Percentiles rank a stretch among this genome's conserved stretches.
Conservation (phyloP, 1,139 yeast species). For the Chernovozyma sophiae-reginae region DNA sequence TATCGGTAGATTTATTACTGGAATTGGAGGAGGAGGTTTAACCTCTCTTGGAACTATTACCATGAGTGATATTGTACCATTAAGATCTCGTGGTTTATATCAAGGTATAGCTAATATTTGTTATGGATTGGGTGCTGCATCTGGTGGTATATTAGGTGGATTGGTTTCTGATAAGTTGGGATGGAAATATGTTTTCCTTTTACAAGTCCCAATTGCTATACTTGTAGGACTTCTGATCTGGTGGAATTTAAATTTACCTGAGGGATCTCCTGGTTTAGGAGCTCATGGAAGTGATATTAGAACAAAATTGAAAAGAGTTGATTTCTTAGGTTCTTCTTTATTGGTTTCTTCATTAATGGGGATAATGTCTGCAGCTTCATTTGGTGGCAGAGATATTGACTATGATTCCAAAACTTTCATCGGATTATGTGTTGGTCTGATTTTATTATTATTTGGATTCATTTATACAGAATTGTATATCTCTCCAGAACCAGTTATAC, state of each 20-base stretch:
- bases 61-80: conserved; percentile 49
- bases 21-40: conserved; percentile 57
- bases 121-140: conserved; percentile 49
- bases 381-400: conserved; percentile 59
- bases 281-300: conserved; percentile 31
- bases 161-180: conserved; percentile 66
- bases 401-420: conserved; percentile 32
- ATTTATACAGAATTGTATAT: conserved; percentile 51
- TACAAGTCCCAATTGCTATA: conserved; percentile 61
- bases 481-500: conserved; percentile 67
- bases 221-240: conserved; percentile 41
- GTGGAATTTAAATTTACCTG: conserved; percentile 39
- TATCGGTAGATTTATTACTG: conserved; percentile 52
- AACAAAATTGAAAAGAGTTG: conserved; percentile 55
- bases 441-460: conserved; percentile 26
- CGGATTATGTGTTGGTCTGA: conserved; percentile 18
- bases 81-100: conserved; percentile 49
- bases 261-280: conserved; percentile 48
- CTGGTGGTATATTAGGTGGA: conserved; percentile 65
- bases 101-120: conserved; percentile 52
- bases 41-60: conserved; percentile 49
- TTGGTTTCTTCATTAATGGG: conserved; percentile 53
- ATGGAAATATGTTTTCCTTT: conserved; percentile 64
- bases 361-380: conserved; percentile 60
- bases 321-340: conserved; percentile 64